Evolutionary conservation across 164 flowering plant species (phyloP).

Genomic region (Piper betle): DNA sequence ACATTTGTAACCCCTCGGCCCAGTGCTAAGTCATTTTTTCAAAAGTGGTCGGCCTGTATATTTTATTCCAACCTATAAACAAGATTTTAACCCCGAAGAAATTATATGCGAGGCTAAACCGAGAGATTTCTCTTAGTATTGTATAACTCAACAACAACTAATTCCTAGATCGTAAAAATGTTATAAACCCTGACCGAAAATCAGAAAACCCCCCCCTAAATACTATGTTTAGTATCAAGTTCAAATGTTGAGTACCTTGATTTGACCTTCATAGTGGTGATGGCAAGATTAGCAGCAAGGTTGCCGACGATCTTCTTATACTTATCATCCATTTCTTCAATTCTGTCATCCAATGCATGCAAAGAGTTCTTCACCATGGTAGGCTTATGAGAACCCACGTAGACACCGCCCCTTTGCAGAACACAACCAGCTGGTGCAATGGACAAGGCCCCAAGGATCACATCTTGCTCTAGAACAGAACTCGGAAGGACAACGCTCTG

Average conservation of each 20-base stretch:
- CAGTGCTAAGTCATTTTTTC: too few relatives aligned
- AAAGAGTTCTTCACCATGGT: constrained; percentile 57
- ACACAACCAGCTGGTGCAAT: constrained; percentile 50
- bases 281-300: constrained; percentile 54
- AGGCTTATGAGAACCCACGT: constrained; percentile 49
- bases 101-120: too few relatives aligned
- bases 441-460: constrained; percentile 69
- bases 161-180: too few relatives aligned
- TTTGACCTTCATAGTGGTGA: constrained; percentile 58
- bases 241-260: constrained; percentile 25
- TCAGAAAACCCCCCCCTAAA: too few relatives aligned
- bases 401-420: constrained; percentile 58
- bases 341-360: constrained; percentile 55
- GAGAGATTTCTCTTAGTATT: too few relatives aligned
- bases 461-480: constrained; percentile 37
- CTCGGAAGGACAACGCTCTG: constrained; percentile 63
- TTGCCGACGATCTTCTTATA: constrained; percentile 62
- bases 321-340: constrained; percentile 59
- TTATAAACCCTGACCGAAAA: too few relatives aligned
- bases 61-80: too few relatives aligned
- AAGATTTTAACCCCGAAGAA: too few relatives aligned
- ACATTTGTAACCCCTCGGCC: too few relatives aligned
- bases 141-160: too few relatives aligned
- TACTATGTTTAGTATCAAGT: neutral
- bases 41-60: too few relatives aligned